Evolutionary conservation across 164 flowering plant species (phyloP), one percentile per base, ranked within the genome.

Genomic region (Liriodendron chinense): DNA sequence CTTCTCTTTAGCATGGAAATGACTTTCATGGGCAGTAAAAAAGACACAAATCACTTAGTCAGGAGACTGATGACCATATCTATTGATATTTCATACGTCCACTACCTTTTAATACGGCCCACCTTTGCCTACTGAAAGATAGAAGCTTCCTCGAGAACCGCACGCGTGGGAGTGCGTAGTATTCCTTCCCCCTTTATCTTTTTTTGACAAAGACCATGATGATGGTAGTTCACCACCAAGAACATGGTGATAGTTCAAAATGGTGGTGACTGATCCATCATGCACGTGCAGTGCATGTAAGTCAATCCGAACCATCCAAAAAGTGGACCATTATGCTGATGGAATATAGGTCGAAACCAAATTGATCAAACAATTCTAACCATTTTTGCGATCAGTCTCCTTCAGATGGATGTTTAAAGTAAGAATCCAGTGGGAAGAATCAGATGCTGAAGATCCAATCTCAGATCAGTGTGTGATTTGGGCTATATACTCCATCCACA

Each of bases 101-200:
- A 56, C 43, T 67, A 75, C 3, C 76, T 82, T 84, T 78, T 74
- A 66, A 69, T 50, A 70, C n/a, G 70, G 25, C 68, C 68, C 56
- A 74, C 82, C 86, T 81, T 79, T 62, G 23, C 47, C 62, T 18
- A 20, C 63, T 65, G 74, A 87, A 84, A 83, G 85, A 43, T 70
- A 81, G 92, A 88, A 88, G 90, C 90, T 88, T 90, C 91, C 86
- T 90, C 89, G 91, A 83, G 76, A 72, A 79, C 65, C 78, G 86
- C 79, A 82, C 66, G 76, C 87, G 71, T 84, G 85, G 87, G 80
- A 85, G 91, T 88, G 87, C 88, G 89, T 81, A 75, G 76, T 80
- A 34, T 56, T 72, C 70, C 48, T 59, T 24, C 72, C 69, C 72
- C 12, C 65, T 77, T 71, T 75, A 68, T 75, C 79, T 78, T 66